Base-by-base conservation (phyloP, 1,284 basidiomycete species). In the Neonothopanus nambi region DNA sequence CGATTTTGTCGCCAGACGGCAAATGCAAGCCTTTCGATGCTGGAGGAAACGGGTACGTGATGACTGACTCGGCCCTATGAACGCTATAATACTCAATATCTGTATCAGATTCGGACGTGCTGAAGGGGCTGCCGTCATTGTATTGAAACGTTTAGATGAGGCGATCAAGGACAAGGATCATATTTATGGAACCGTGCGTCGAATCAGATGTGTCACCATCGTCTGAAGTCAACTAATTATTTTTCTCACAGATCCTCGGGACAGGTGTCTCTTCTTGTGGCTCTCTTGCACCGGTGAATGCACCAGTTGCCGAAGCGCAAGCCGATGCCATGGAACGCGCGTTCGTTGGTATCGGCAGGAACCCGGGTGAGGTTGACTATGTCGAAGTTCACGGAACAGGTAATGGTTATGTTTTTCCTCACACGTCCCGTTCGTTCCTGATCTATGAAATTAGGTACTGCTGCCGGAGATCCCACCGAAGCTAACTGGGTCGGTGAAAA, bases 331-430 rank as follows among this genome's bases (percentile, higher is more conserved):
- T 74, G 65, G 17, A 38, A 7, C 59, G 59, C 1, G 72, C 74
- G 0, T 75, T 67, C 52, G 24, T 41, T 11, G 52, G 62, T 15
- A 63, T 69, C 3, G 52, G 56, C 3, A 55, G 62, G 5, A 28
- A 43, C 6, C 73, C 73, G 0, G 43, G 51, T 0, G 73, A 78
- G 18, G 72, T 71, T 1, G 76, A 77, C 50, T 79, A 66, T 53
- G 59, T 77, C 0, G 77, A 79, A 58, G 44, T 77, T 11, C 77
- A 79, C 57, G 75, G 70, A 7, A 78, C 77, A 23, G 77, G 71
- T 62, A 33, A 33, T 1, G 75, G 76, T 49, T 79, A 66, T 54
- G 59, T 77, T 0, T 77, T 78, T 57, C 43, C 76, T 15, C 76
- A 78, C 57, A 74, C 70, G 6, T 77, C 77, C n/a, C 76, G 70